A percentile compares a stretch with the other conserved stretches of the same genome.
Conservation (phyloP, 306 rosid genomes). For the Casuarina glauca region DNA sequence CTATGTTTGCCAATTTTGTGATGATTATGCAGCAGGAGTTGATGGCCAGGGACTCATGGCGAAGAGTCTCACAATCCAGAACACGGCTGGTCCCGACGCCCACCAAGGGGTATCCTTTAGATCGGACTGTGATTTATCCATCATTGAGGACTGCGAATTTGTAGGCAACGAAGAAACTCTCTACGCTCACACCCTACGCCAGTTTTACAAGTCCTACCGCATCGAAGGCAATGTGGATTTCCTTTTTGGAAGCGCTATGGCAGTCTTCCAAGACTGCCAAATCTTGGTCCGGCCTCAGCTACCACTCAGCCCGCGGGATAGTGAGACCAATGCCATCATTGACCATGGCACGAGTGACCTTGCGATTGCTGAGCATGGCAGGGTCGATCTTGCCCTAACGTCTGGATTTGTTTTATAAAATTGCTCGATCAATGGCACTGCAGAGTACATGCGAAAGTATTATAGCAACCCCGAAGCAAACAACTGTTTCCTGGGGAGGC, state of each 20-base stretch:
- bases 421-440: constrained; percentile 71
- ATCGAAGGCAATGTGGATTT: constrained; percentile 81
- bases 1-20: background rate
- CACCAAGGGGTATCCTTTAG: constrained; percentile 94
- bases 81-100: constrained; percentile 83
- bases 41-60: constrained; percentile 97
- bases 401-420: constrained; percentile 78
- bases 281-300: constrained; percentile 61
- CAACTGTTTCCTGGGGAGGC: constrained; percentile 86
- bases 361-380: constrained; percentile 27
- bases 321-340: constrained; percentile 63
- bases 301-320: constrained; percentile 47
- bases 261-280: constrained; percentile 65
- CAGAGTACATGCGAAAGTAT: constrained; percentile 63
- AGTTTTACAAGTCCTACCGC: constrained; percentile 72
- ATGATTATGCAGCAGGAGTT: constrained; percentile 47
- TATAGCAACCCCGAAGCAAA: constrained; percentile 65
- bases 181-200: constrained; percentile 82
- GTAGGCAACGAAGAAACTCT: constrained; percentile 87
- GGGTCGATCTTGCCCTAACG: constrained; percentile 73
- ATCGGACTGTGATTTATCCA: constrained; percentile 73
- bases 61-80: constrained; percentile 58
- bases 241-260: constrained; percentile 82
- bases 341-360: constrained; percentile 44
- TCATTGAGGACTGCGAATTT: constrained; percentile 69